Evolutionary conservation across 2,329 filamentous ascomycete genomes (phyloP), one percentile per base, ranked within the genome.

Genomic region (Colletotrichum sublineola): DNA sequence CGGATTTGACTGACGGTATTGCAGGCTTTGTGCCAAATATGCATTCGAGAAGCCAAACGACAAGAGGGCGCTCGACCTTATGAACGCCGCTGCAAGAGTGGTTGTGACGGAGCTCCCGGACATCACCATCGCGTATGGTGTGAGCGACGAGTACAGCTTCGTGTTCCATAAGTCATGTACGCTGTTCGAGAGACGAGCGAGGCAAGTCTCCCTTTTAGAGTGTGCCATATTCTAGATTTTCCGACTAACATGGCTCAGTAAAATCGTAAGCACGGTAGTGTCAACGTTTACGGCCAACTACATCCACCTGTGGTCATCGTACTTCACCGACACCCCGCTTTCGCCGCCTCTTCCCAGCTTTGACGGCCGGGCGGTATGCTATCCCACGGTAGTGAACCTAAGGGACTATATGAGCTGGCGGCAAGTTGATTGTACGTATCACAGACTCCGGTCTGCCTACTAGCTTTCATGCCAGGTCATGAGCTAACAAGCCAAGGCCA

Each of bases 351-450:
- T 97, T 15, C 96, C 96, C 0, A 96, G 93, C 7, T 99, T 99
- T 79, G 96, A 99, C 81, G 96, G 95, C 0, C 88, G 96, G 63
- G 95, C 95, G 20, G 95, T 99, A 4, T 91, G 92, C 79, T 99
- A 98, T 82, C 96, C 96, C 0, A 93, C 89, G 68, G 87, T 93
- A 8, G 87, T 89, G 77, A 97, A 97, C 80, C 82, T 99, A 75
- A 88, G 95, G 36, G 96, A 99, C 83, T 99, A 99, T 81, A 90
- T 99, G 87, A 95, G 93, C 80, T 99, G 96, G 96, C 89, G 96
- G 77, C 96, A 99, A 82, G 96, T 94, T 55, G 96, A 99, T 81
- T 98, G 96, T 96, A 80, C 81, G 91, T 82, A 24, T 20, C 24
- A 14, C 29, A 12, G n/a, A 12, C 33, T 11, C 20, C n/a, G 53